Evolutionary conservation across 176 grass and related monocot genomes (phyloP).

Genomic region (Saccharum spontaneum): DNA sequence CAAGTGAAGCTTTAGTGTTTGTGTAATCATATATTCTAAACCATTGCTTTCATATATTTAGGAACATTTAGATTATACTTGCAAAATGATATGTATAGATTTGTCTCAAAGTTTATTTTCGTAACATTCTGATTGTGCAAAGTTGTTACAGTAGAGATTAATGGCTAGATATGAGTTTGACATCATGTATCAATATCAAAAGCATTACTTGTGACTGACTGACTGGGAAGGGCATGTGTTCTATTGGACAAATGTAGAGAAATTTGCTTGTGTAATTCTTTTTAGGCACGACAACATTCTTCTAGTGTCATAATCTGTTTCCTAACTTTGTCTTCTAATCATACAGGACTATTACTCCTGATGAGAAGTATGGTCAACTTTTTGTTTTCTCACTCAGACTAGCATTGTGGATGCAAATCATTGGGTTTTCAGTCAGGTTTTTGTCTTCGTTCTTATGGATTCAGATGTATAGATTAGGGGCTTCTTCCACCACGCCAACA

Average conservation of each 20-base stretch:
- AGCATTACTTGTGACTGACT: neutral
- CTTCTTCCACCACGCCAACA: conserved; percentile 48
- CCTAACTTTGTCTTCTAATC: conserved; percentile 5
- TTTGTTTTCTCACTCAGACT: conserved; percentile 91
- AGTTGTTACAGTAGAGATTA: neutral
- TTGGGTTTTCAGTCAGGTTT: conserved; percentile 96
- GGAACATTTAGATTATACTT: neutral
- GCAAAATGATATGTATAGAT: neutral
- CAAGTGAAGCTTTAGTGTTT: neutral
- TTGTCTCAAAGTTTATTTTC: neutral
- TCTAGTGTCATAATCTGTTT: conserved; percentile 8
- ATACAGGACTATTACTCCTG: conserved; percentile 75
- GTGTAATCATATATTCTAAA: neutral
- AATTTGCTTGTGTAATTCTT: conserved; percentile 6
- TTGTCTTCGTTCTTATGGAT: conserved; percentile 98
- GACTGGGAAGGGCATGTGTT: neutral
- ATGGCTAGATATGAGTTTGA: neutral
- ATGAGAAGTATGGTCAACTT: conserved; percentile 71
- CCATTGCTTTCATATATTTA: neutral
- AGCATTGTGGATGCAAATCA: conserved; percentile 94
- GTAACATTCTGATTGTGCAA: neutral
- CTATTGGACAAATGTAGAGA: conserved; percentile 1
- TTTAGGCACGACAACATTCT: neutral
- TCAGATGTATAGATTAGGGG: conserved; percentile 91
- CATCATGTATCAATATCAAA: neutral